Evolutionary conservation across 2,329 filamentous ascomycete genomes (phyloP).

Genomic region (Microsporum audouinii): DNA sequence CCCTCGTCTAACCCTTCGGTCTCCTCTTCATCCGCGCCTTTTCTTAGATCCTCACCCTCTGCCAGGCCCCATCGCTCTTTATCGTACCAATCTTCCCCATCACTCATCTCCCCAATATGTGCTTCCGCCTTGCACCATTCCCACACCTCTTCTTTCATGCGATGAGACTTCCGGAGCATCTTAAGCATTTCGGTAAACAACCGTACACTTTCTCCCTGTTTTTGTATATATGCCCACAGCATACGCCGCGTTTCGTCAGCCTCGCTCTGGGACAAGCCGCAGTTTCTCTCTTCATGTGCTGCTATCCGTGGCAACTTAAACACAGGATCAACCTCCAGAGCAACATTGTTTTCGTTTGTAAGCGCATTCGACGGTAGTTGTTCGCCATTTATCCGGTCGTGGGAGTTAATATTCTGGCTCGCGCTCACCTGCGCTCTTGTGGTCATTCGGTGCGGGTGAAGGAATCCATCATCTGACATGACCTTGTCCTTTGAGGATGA

Average conservation of each 20-base stretch:
- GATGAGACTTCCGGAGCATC: constrained; percentile 47
- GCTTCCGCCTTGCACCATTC: constrained; percentile 52
- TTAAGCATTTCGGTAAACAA: constrained; percentile 45
- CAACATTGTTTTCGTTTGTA: constrained; percentile 24
- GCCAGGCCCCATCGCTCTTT: constrained; percentile 48
- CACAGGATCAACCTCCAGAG: constrained; percentile 42
- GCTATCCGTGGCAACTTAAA: constrained; percentile 44
- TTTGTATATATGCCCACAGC: constrained; percentile 52
- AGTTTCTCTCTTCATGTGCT: constrained; percentile 39
- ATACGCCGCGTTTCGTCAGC: constrained; percentile 52
- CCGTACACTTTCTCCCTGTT: constrained; percentile 53
- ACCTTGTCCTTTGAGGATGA: neutral
- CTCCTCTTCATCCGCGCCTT: constrained; percentile 51
- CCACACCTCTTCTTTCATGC: constrained; percentile 48
- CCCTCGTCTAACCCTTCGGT: constrained; percentile 39
- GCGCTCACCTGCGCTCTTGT: constrained; percentile 36
- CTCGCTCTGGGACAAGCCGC: constrained; percentile 47
- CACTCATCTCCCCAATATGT: constrained; percentile 54
- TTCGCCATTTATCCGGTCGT: constrained; percentile 19
- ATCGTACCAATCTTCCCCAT: constrained; percentile 59
- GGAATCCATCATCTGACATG: constrained; percentile 15
- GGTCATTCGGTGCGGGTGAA: constrained; percentile 36
- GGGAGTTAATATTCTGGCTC: constrained; percentile 24
- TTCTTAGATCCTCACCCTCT: constrained; percentile 45
- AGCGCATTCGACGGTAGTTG: constrained; percentile 18